phyloP scores from a whole-genome alignment of 805 yeast genomes.

The Clavispora carvajalis region DNA sequence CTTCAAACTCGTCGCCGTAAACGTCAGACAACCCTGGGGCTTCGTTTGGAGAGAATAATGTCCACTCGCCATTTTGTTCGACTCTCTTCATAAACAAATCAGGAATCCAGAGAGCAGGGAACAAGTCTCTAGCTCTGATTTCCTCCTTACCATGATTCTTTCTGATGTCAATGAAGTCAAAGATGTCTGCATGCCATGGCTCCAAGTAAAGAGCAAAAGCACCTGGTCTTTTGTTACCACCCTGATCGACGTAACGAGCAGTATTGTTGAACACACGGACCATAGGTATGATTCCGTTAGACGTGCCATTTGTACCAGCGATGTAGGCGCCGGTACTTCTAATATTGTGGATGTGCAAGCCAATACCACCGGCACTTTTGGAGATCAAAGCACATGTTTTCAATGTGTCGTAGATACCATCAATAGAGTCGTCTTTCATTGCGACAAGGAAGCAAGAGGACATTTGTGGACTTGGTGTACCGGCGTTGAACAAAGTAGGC shows the following conservation, averaged over 20 bases:
- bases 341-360: slow-evolving; percentile 56
- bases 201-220: slow-evolving; percentile 57
- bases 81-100: slow-evolving; percentile 60
- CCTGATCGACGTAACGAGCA: slow-evolving; percentile 61
- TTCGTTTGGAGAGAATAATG: slow-evolving; percentile 55
- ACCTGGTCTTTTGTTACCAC: slow-evolving; percentile 63
- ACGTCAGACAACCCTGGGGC: slow-evolving; percentile 53
- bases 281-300: slow-evolving; percentile 61
- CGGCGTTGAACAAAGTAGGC: slow-evolving; percentile 58
- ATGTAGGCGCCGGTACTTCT: slow-evolving; percentile 56
- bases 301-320: slow-evolving; percentile 60
- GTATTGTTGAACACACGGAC: slow-evolving; percentile 58
- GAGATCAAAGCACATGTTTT: slow-evolving; percentile 59
- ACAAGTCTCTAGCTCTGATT: slow-evolving; percentile 57
- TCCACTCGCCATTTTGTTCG: slow-evolving; percentile 52
- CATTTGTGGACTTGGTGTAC: slow-evolving; percentile 57
- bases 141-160: slow-evolving; percentile 64
- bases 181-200: slow-evolving; percentile 61
- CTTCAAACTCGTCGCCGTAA: slow-evolving; percentile 53
- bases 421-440: slow-evolving; percentile 60
- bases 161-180: slow-evolving; percentile 54
- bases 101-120: slow-evolving; percentile 61
- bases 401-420: slow-evolving; percentile 57
- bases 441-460: slow-evolving; percentile 61
- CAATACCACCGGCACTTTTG: slow-evolving; percentile 61